Base-by-base conservation (phyloP, 768 basidiomycete species). In the Psilocybe subaeruginosa region DNA sequence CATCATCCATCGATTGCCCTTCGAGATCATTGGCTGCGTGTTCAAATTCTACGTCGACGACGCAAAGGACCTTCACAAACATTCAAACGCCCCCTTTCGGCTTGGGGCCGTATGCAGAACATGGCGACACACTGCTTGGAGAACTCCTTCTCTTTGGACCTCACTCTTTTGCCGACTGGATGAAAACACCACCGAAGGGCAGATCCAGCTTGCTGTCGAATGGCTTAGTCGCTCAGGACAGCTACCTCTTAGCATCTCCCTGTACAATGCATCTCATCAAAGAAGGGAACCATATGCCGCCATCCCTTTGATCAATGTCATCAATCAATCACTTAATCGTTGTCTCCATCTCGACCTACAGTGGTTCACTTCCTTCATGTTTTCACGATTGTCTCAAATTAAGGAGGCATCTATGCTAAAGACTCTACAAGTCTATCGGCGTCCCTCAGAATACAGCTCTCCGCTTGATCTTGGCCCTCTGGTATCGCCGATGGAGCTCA, bases 71-170 rank as follows among this genome's bases (percentile, higher is more conserved):
- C 14, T 9, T 43, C 8, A 16, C 11, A 11, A 5, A 8, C 41
- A 4, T 12, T n/a, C 41, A 8, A 43, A 14, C 7, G 51, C 31
- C 29, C 16, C 51, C 9, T 35, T 53, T 3, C 30, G n/a, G 3
- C 49, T 64, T 4, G 63, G 63, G 12, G 63, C 59, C 6, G 59
- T 64, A 9, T 61, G 59, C 29, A 51, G 46, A 46, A 54, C 30
- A 3, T 64, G 63, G 59, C 51, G 59, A 11, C 47, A 54, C 16
- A 51, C 61, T 49, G 63, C 63, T 14, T 64, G 59, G 59, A 57
- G 53, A 17, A 58, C 56, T 9, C 63, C 59, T 14, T 43, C 39
- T 23, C 29, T 64, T 8, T 64, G 63, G 59, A 17, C 52, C 11
- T 54, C 47, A 5, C 14, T 64, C 3, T 8, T 14, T 39, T 8